Evolutionary conservation across 495 filamentous ascomycete species (phyloP).

Genomic region (Penicillium samsonianum): DNA sequence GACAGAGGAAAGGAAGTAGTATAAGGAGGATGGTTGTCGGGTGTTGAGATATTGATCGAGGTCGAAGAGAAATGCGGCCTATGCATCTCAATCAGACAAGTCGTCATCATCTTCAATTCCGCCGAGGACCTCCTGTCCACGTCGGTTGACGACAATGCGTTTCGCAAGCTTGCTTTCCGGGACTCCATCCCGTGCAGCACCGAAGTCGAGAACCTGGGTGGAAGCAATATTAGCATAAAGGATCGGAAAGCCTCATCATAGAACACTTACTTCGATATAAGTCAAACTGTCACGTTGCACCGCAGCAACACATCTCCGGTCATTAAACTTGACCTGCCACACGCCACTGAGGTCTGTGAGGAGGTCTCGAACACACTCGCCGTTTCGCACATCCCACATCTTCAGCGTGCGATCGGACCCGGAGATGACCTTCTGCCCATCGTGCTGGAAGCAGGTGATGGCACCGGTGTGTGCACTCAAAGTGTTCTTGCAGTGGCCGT

Average conservation of each 20-base stretch:
- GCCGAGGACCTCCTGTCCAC: constrained; percentile 45
- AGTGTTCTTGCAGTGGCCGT: constrained; percentile 83
- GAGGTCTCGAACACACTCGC: constrained; percentile 90
- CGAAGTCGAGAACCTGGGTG: constrained; percentile 81
- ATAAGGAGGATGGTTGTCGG: constrained; percentile 8
- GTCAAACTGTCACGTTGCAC: constrained; percentile 91
- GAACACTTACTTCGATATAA: constrained; percentile 83
- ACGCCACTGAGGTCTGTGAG: constrained; percentile 94
- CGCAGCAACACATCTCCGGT: constrained; percentile 91
- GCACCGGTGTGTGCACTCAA: constrained; percentile 93
- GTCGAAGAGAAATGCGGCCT: neutral
- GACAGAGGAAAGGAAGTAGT: constrained; percentile 4
- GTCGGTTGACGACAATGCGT: constrained; percentile 74
- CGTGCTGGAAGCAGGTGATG: constrained; percentile 99
- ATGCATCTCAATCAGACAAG: constrained; percentile 30
- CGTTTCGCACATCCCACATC: constrained; percentile 96
- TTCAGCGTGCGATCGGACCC: constrained; percentile 95
- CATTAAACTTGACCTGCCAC: constrained; percentile 99
- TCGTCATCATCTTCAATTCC: constrained; percentile 47
- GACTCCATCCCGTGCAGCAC: constrained; percentile 79
- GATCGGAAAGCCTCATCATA: neutral
- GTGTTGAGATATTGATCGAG: constrained; percentile 25
- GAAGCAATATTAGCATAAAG: constrained; percentile 9
- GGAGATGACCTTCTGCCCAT: constrained; percentile 94
- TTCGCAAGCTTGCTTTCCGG: constrained; percentile 73